phyloP scores from a whole-genome alignment of 73 alveolate species.

The Tetrahymena malaccensis region DNA sequence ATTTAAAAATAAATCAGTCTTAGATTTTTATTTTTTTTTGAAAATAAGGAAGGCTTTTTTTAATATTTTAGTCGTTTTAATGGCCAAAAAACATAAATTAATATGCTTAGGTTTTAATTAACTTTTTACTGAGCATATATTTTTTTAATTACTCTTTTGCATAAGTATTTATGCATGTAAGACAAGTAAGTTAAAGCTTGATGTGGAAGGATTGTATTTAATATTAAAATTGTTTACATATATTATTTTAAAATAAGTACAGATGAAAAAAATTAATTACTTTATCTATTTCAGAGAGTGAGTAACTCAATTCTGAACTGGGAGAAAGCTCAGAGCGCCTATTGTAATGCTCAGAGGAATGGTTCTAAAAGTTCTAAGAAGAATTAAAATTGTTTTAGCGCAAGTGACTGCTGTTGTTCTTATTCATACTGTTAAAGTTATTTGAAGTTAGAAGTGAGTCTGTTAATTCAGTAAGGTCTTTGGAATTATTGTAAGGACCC shows the following conservation, averaged over 20 bases:
- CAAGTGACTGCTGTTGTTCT: neutral
- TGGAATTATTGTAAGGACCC: neutral
- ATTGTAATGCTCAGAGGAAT: neutral
- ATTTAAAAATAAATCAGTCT: too few relatives aligned
- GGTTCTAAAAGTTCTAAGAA: neutral
- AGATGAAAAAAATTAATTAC: neutral
- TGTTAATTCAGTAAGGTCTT: neutral
- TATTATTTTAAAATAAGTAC: neutral
- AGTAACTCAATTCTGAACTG: neutral
- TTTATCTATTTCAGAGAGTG: neutral
- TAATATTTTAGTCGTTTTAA: too few relatives aligned
- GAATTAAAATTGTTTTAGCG: neutral
- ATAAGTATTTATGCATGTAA: too few relatives aligned
- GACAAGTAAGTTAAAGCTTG: too few relatives aligned
- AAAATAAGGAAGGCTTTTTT: too few relatives aligned
- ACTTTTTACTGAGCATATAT: too few relatives aligned
- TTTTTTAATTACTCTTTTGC: too few relatives aligned
- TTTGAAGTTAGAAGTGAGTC: neutral
- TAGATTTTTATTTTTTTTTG: too few relatives aligned
- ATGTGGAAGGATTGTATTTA: too few relatives aligned
- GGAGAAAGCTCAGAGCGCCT: neutral
- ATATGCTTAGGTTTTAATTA: too few relatives aligned
- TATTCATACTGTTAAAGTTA: neutral
- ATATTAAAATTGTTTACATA: too few relatives aligned
- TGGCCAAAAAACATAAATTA: too few relatives aligned